Evolutionary conservation across 306 rosid species (phyloP).

Genomic region (Begonia loranthoides): DNA sequence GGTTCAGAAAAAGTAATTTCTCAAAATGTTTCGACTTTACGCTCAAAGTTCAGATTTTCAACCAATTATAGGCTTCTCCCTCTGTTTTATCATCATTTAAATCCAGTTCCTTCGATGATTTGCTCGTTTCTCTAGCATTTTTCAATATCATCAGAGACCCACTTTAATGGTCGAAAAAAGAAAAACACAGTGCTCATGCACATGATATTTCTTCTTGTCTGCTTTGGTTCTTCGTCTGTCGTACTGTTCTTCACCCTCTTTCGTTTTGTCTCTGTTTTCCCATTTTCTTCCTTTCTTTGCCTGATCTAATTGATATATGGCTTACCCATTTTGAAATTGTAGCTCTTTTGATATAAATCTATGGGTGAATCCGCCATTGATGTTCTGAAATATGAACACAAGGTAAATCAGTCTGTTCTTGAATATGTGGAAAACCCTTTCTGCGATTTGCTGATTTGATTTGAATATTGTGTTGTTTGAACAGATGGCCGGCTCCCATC

Average conservation of each 20-base stretch:
- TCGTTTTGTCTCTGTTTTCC: constrained; percentile 48
- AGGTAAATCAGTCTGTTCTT: constrained; percentile 38
- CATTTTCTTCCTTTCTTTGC: constrained; percentile 18
- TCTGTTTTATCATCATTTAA: no score
- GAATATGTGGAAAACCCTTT: constrained; percentile 13
- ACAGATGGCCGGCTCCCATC: constrained; percentile 48
- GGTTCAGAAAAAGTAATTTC: no score
- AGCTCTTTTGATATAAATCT: constrained; percentile 4
- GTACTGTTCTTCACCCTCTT: no score
- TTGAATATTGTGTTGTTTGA: constrained; percentile 15
- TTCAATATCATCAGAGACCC: not conserved
- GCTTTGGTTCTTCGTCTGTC: constrained; percentile 15
- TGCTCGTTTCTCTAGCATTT: no score
- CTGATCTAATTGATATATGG: constrained; percentile 36
- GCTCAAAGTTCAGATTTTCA: no score
- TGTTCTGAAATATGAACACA: constrained; percentile 30
- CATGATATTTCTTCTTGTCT: constrained; percentile 21
- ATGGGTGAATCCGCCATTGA: constrained; percentile 51
- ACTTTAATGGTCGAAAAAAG: constrained; percentile 7
- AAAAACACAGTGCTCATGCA: constrained; percentile 27
- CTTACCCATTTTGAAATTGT: constrained; percentile 10
- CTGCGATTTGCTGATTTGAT: constrained; percentile 17
- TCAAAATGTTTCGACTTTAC: no score
- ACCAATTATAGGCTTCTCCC: no score
- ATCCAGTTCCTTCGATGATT: no score